Evolutionary conservation across 2,329 filamentous ascomycete genomes (phyloP).

Genomic region (Cordyceps cicadae): DNA sequence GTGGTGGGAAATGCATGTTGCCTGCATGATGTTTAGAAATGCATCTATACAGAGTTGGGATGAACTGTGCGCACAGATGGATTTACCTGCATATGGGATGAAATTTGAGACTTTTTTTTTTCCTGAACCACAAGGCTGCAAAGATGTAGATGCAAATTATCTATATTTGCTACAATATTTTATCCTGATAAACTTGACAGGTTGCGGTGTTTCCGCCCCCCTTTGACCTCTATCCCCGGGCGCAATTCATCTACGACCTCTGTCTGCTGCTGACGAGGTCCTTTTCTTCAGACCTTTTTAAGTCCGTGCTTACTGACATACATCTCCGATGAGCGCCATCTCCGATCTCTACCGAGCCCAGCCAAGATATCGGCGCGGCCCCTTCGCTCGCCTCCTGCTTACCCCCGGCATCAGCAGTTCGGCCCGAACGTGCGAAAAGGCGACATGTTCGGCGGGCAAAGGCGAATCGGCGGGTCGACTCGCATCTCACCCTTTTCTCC

Average conservation of each 20-base stretch:
- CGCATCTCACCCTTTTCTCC: too few species aligned
- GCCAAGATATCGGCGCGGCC: not conserved
- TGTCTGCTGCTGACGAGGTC: too few species aligned
- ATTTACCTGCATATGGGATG: too few species aligned
- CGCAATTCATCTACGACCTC: too few species aligned
- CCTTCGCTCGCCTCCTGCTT: not conserved
- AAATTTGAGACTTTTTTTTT: too few species aligned
- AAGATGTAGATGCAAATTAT: too few species aligned
- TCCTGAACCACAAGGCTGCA: too few species aligned
- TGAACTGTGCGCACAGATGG: not conserved
- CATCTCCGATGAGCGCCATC: not conserved
- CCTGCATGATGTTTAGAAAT: conserved; percentile 4
- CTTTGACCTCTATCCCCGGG: not conserved
- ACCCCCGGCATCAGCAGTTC: not conserved
- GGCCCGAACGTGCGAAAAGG: not conserved
- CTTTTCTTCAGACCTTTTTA: too few species aligned
- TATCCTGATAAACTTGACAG: too few species aligned
- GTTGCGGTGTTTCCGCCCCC: not conserved
- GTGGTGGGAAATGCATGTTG: not conserved
- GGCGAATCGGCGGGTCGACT: not conserved
- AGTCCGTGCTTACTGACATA: too few species aligned
- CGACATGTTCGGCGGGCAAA: not conserved
- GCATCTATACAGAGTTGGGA: not conserved
- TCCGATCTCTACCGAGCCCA: not conserved
- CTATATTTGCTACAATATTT: too few species aligned